Percentiles rank a stretch among this genome's conserved stretches.
These are phyloP conservation scores for Penicillium samsonianum DNA, from an alignment of 495 filamentous ascomycete species.

Conservation along the genomic window DNA sequence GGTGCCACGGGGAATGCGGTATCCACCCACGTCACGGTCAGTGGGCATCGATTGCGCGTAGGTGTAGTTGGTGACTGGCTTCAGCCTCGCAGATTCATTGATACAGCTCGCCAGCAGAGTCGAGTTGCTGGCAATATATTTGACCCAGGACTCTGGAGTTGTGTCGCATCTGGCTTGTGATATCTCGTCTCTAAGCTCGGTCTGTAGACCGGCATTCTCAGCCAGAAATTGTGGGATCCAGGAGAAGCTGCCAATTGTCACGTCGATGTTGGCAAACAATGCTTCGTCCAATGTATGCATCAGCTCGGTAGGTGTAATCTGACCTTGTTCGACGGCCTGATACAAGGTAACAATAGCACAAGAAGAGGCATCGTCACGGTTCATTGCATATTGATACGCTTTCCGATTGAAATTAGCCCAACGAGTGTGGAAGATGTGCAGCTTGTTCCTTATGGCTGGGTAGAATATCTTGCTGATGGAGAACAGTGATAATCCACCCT, in stretches of 20 bases:
- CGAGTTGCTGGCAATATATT: slow-evolving; percentile 1
- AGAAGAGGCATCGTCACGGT: background rate
- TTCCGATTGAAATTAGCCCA: background rate
- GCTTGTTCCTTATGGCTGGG: background rate
- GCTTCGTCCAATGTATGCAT: slow-evolving; percentile 47
- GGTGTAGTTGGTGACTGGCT: slow-evolving; percentile 36
- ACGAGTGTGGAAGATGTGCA: background rate
- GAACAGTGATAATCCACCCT: background rate
- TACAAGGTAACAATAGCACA: background rate
- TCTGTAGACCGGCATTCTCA: slow-evolving; percentile 25
- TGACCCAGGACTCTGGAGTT: background rate
- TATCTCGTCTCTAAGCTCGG: background rate
- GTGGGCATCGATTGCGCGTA: slow-evolving; percentile 38
- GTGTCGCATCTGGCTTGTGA: background rate
- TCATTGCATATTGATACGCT: background rate
- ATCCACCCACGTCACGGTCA: slow-evolving; percentile 27
- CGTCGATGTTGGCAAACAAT: slow-evolving; percentile 49
- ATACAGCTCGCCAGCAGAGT: slow-evolving; percentile 33
- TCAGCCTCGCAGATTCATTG: slow-evolving; percentile 33
- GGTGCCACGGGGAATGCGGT: slow-evolving; percentile 28
- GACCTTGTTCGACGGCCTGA: background rate
- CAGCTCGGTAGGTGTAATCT: slow-evolving; percentile 17
- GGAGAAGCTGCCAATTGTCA: slow-evolving; percentile 37
- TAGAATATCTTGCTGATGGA: background rate
- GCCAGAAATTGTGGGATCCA: slow-evolving; percentile 45